Base-by-base conservation (phyloP, 768 basidiomycete species). In the Hypholoma fasciculare region DNA sequence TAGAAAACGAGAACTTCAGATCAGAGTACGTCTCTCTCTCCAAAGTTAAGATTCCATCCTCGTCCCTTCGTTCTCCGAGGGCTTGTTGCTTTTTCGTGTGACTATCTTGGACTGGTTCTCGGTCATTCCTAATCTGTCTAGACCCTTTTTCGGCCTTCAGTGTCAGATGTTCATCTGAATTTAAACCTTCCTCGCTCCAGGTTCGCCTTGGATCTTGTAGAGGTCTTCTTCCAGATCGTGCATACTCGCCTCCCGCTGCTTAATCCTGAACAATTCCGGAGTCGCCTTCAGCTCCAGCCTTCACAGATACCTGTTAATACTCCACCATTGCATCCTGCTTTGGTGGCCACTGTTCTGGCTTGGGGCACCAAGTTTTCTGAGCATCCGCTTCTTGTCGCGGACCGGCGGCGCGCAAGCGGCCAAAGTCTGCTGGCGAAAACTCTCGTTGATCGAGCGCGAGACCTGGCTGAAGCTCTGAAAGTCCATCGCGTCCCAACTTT, bases 351-450 rank as follows among this genome's bases (percentile, higher is more conserved):
- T 1, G 88, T 95, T 8, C 76, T 97, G 52, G 92, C 94, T 0
- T 96, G 91, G 89, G 95, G 95, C 27, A 88, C 92, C 38, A 94
- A 94, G 65, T 96, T 96, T 71, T 94, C 93, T 3, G 95, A 97
- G 65, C 92, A 96, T 68, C 88, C 90, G 0, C 73, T 94, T 59
- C 84, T 97, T 48, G 80, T 87, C 19, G 84, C 86, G 36, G 95
- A 96, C 74, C 82, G 94, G 43, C 77, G 82, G 51, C 84, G 85
- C 58, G 85, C 84, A 49, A 76, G 80, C 47, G 85, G 85, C 6
- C 88, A 92, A 67, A 94, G 94, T 71, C 70, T 85, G 38, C 75
- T 98, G 7, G 90, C 92, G 3, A 90, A 86, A 72, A 76, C 88
- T 1, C 74, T 96, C 36, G 86, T 94, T 49, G 82, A 89, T 68